Evolutionary conservation across 257 asterid genomes (phyloP), one percentile per base, ranked within the genome.

Genomic region (Solanum phureja): DNA sequence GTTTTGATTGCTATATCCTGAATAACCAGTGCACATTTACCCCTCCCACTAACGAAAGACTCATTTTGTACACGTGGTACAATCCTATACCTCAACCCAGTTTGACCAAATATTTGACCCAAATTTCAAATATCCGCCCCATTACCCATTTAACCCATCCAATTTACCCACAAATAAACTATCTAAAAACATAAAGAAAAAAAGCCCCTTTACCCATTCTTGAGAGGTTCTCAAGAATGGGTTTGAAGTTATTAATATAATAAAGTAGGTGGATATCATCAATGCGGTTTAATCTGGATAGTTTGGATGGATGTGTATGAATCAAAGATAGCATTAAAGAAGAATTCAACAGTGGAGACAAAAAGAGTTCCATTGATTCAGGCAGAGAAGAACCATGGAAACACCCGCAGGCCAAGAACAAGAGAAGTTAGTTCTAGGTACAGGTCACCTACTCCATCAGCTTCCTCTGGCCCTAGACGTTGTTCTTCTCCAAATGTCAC

Each of bases 401-500:
- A 92, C 75, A 66, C 87, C 37, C 92, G 91, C 31, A 86, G 92
- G 91, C 89, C 95, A 42, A 91, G 90, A 83, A 91, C 92, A 38
- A 91, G 97, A 91, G 98, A 95, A 90, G 94, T 95, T 90, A 95
- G 97, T 89, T 97, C 98, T 8, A 92, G 98, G 91, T 93, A 91
- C 77, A 91, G 84, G 92, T 95, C 98, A 66, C 98, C 98, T 11
- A 88, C 93, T 62, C 95, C 94, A 24, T 90, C 89, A 12, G 90
- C 90, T 68, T 86, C 93, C 49, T 83, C 92, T 56, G 90, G 85
- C 86, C 91, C 93, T 7, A 92, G 91, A 90, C 97, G 98, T 56
- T 89, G 90, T 88, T 94, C 94, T 87, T 94, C 98, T 34, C 98
- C 98, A 66, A 89, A 71, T 87, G 90, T 88, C 87, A 69, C 91